Evolutionary conservation across 2,329 filamentous ascomycete genomes (phyloP).

Genomic region (Sordariomycetes sp.): DNA sequence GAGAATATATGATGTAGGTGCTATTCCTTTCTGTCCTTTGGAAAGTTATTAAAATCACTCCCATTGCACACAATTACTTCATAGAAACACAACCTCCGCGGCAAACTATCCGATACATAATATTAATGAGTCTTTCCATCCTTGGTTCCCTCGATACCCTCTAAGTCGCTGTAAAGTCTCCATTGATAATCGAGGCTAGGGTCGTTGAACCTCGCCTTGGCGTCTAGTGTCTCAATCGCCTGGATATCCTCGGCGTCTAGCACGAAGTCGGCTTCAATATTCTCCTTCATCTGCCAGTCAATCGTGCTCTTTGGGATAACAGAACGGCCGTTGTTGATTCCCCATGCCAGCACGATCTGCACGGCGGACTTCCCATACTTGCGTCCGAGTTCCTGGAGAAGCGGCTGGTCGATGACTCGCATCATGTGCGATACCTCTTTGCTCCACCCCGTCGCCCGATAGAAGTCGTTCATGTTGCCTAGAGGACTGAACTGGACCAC

Average conservation of each 20-base stretch:
- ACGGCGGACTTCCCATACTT: not conserved
- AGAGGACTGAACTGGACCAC: slow-evolving; percentile 23
- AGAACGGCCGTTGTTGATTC: slow-evolving; percentile 66
- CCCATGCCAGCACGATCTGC: slow-evolving; percentile 72
- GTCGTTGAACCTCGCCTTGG: not conserved
- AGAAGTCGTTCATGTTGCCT: not conserved
- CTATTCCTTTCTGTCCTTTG: too few species aligned
- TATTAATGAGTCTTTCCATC: not conserved
- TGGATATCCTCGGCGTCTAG: slow-evolving; percentile 54
- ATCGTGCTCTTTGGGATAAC: slow-evolving; percentile 82
- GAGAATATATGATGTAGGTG: too few species aligned
- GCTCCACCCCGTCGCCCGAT: not conserved
- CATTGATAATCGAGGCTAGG: not conserved
- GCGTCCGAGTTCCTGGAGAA: not conserved
- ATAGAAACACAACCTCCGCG: too few species aligned
- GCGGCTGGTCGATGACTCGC: not conserved
- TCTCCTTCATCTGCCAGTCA: slow-evolving; percentile 34
- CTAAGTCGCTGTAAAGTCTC: not conserved
- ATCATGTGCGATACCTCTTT: not conserved
- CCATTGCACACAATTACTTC: too few species aligned
- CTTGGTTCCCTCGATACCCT: not conserved
- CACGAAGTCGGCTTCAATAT: slow-evolving; percentile 64
- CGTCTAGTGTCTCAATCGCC: not conserved
- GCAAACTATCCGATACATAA: too few species aligned
- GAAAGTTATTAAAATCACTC: too few species aligned